phyloP scores from a whole-genome alignment of 352 stramenopile genomes.

The Thalassiosira exigua region DNA sequence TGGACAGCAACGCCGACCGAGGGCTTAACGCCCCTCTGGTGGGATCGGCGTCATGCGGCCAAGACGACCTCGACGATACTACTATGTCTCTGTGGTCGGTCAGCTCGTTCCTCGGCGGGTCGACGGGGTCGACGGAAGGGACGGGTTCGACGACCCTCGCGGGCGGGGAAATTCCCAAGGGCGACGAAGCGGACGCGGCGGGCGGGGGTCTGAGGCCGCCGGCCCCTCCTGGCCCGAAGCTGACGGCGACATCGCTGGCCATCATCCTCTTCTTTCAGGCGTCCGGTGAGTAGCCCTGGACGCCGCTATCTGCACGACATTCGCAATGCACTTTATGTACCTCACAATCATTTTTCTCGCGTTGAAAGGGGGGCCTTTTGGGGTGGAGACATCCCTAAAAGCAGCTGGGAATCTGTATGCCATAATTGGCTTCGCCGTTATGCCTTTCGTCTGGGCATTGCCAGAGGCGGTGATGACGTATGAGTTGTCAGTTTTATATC shows the following conservation, averaged over 20 bases:
- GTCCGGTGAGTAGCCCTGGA: conserved; percentile 14
- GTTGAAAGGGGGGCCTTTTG: conserved; percentile 90
- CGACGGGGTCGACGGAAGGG: no score
- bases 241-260: conserved; percentile 16
- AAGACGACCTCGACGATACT: no score
- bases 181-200: conserved; percentile 3
- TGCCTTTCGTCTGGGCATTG: conserved; percentile 88
- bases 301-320: neutral
- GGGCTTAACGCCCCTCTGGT: no score
- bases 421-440: conserved; percentile 86
- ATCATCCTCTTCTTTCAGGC: conserved; percentile 48
- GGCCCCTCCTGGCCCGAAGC: neutral
- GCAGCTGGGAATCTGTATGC: conserved; percentile 87
- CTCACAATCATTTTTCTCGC: conserved; percentile 5
- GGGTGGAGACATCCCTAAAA: conserved; percentile 88
- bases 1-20: no score
- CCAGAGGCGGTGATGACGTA: conserved; percentile 89
- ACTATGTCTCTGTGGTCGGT: no score
- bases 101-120: no score
- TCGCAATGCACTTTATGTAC: neutral
- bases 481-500: conserved; percentile 88
- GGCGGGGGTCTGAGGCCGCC: neutral
- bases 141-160: no score
- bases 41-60: no score
- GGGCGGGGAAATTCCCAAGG: neutral